Evolutionary conservation across 768 basidiomycete species (phyloP).

Genomic region (Polyporus arcularius): DNA sequence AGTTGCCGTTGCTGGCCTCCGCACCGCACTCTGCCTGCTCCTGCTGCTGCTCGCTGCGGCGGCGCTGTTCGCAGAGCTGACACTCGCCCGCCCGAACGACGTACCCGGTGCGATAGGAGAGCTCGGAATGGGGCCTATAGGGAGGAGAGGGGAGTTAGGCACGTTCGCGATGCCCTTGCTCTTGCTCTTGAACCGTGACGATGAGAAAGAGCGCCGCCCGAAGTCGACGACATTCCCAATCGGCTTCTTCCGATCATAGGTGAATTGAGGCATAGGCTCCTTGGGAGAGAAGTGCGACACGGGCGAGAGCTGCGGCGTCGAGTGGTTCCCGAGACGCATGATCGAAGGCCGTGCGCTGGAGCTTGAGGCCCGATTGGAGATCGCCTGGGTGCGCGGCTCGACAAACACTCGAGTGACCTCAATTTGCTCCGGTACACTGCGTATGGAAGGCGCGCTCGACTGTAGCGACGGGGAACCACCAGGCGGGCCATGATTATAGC

Average conservation of each 20-base stretch:
- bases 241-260: slow-evolving; percentile 45
- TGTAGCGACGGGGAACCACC: neutral
- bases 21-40: neutral
- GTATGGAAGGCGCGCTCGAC: neutral
- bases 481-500: slow-evolving; percentile 12
- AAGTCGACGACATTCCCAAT: slow-evolving; percentile 52
- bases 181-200: slow-evolving; percentile 37
- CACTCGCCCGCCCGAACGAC: neutral
- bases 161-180: slow-evolving; percentile 36
- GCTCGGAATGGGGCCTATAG: slow-evolving; percentile 13
- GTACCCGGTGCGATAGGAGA: slow-evolving; percentile 12
- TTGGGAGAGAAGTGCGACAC: slow-evolving; percentile 8
- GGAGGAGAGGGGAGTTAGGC: slow-evolving; percentile 17
- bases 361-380: slow-evolving; percentile 26
- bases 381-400: slow-evolving; percentile 40
- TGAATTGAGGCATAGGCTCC: slow-evolving; percentile 26
- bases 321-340: slow-evolving; percentile 70
- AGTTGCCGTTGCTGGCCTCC: slow-evolving; percentile 25
- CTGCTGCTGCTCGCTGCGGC: neutral
- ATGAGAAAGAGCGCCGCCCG: slow-evolving; percentile 41
- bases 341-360: slow-evolving; percentile 41
- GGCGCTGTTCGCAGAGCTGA: slow-evolving; percentile 4
- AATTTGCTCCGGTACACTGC: neutral
- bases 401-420: slow-evolving; percentile 27
- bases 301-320: slow-evolving; percentile 61